Base-by-base conservation (phyloP, 192 early-diverging fungal genomes). In the Coemansia aciculifera region DNA sequence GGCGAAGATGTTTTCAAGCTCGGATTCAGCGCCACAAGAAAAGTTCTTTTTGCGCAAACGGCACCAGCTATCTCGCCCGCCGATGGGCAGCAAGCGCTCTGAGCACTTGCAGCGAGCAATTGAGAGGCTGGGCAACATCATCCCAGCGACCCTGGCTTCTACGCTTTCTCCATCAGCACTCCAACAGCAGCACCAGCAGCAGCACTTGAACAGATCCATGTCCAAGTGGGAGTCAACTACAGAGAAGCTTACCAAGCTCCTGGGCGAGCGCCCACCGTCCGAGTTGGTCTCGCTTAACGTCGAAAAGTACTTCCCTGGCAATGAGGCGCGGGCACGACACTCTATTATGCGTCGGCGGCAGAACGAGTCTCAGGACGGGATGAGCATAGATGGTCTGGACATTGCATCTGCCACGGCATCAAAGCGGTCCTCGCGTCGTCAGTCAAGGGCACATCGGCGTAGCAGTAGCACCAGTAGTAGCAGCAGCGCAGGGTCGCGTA, bases 211-310 rank as follows among this genome's bases (percentile, higher is more conserved):
- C 56, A 64, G 70, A 24, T 56, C 73, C 27, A 17, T 60, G 44
- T 66, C 69, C 59, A 75, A 73, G 42, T 69, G 72, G 72, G 80
- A 85, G 42, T 69, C 42, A 42, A 85, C 73, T 3, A 78, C 67
- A 0, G 78, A 87, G 13, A 86, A 90, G 63, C 86, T 86, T 56
- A 85, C 68, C 72, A 88, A 90, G 43, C 95, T 97, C 75, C 95
- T 98, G 75, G 96, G 94, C 36, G 95, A 98, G 74, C 90, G 97
- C 10, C 97, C 97, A 10, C 93, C 92, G 0, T 93, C 94, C 11
- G 95, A 97, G 77, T 84, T 93, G 42, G 97, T 99, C 73, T 93
- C 91, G 27, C 91, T 91, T 66, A 92, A 97, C 65, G 85, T 99
- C 39, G 87, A 90, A 57, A 90, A 93, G 66, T 99, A 93, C 76